Conservation (phyloP, 2,329 filamentous ascomycete species). For the Phoma sp. region DNA sequence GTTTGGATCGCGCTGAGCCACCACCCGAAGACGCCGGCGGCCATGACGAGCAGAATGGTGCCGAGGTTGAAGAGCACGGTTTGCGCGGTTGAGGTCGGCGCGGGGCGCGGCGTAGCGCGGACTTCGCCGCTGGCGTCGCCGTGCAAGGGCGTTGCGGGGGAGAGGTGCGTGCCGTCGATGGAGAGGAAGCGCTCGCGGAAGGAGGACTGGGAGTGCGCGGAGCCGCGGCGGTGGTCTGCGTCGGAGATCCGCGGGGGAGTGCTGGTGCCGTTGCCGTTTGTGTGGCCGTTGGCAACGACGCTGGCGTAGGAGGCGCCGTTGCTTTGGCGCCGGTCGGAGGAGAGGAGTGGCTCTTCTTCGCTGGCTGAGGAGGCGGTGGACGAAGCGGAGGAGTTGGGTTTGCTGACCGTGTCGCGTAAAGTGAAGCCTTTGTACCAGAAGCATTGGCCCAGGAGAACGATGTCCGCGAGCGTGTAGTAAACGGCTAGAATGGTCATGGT, state of each 20-base stretch:
- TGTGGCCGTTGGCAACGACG: slow-evolving; percentile 23
- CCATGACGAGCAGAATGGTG: slow-evolving; percentile 80
- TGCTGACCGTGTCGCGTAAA: slow-evolving; percentile 43
- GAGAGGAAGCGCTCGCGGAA: slow-evolving; percentile 58
- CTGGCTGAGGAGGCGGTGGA: slow-evolving; percentile 41
- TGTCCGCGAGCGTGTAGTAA: slow-evolving; percentile 90
- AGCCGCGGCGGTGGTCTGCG: slow-evolving; percentile 36
- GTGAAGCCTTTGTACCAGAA: slow-evolving; percentile 92
- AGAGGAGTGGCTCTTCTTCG: slow-evolving; percentile 44
- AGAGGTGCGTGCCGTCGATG: slow-evolving; percentile 71
- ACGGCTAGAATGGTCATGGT: slow-evolving; percentile 96
- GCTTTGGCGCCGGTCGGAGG: slow-evolving; percentile 32
- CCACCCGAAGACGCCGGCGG: slow-evolving; percentile 85
- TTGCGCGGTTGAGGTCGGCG: slow-evolving; percentile 56
- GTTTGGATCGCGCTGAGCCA: slow-evolving; percentile 63
- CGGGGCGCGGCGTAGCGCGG: slow-evolving; percentile 46
- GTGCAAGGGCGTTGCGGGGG: slow-evolving; percentile 81
- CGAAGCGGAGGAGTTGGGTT: slow-evolving; percentile 18
- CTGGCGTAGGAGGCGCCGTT: slow-evolving; percentile 25
- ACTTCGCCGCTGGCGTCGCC: slow-evolving; percentile 26
- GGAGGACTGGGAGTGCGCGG: slow-evolving; percentile 40
- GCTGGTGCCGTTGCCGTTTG: slow-evolving; percentile 23
- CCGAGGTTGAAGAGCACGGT: slow-evolving; percentile 73
- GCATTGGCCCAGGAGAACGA: slow-evolving; percentile 85
- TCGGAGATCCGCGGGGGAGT: slow-evolving; percentile 45